These are phyloP conservation scores for Helianthus tuberosus DNA, from an alignment of 129 eudicot species.

Conservation along the genomic window DNA sequence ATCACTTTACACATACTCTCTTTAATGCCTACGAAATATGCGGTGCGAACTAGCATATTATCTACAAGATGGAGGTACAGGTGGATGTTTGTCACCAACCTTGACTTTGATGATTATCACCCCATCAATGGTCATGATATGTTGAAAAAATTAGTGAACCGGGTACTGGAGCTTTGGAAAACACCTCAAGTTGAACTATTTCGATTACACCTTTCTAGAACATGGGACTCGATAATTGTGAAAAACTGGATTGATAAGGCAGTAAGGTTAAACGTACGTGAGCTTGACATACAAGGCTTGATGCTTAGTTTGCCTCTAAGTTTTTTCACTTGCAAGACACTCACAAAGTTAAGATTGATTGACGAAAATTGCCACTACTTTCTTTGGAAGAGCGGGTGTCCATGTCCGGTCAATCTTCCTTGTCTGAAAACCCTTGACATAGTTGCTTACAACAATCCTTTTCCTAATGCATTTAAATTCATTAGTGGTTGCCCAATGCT, in stretches of 20 bases:
- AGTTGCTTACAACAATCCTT: not conserved
- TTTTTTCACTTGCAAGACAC: conserved; percentile 20
- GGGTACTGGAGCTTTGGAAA: not conserved
- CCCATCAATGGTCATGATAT: not conserved
- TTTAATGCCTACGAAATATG: conserved; percentile 30
- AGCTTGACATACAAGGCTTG: conserved; percentile 4
- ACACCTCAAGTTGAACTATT: conserved; percentile 1
- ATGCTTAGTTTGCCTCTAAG: not conserved
- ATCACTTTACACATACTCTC: conserved; percentile 25
- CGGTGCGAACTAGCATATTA: conserved; percentile 31
- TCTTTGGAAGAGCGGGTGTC: not conserved
- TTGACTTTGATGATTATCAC: conserved; percentile 18
- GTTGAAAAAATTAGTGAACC: conserved; percentile 12
- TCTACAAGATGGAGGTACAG: conserved; percentile 26
- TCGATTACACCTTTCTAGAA: not conserved
- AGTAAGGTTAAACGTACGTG: conserved; percentile 12
- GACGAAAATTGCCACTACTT: too few species aligned
- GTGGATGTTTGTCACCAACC: conserved; percentile 18
- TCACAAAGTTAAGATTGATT: not conserved
- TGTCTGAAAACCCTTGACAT: conserved; percentile 23
- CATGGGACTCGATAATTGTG: not conserved
- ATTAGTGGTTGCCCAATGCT: conserved; percentile 6
- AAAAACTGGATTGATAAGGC: conserved; percentile 20
- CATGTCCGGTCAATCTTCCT: not conserved
- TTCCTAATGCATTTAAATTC: not conserved